Conservation (phyloP, 352 stramenopile species). For the Pythium graminicola region DNA sequence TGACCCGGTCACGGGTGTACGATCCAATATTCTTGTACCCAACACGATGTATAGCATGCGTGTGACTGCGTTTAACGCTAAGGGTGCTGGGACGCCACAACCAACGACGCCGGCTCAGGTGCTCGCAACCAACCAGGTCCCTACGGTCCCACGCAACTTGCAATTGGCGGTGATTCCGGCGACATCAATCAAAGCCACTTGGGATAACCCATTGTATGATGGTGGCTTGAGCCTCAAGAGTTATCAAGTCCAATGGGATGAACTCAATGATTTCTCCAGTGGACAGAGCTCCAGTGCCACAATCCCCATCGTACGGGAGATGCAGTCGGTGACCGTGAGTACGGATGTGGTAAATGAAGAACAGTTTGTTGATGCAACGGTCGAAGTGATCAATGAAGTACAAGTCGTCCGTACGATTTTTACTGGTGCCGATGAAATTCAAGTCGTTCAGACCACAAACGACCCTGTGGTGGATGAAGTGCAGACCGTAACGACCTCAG, state of each 20-base stretch:
- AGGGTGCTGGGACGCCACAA: conserved; percentile 46
- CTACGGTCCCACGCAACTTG: conserved; percentile 53
- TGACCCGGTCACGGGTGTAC: conserved; percentile 90
- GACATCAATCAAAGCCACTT: conserved; percentile 75
- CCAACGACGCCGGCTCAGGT: conserved; percentile 39
- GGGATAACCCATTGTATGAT: conserved; percentile 87
- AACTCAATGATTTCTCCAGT: conserved; percentile 67
- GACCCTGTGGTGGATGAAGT: conserved; percentile 82
- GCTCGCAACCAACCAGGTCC: conserved; percentile 51
- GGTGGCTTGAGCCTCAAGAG: conserved; percentile 80
- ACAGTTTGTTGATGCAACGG: conserved; percentile 89
- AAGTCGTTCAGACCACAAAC: conserved; percentile 77
- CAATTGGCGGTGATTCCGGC: conserved; percentile 43
- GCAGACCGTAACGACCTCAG: conserved; percentile 88
- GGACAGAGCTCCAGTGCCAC: conserved; percentile 60
- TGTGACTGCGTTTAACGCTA: conserved; percentile 72
- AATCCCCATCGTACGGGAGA: conserved; percentile 87
- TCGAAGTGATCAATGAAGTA: conserved; percentile 94
- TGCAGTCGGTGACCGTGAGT: conserved; percentile 81
- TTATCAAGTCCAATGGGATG: conserved; percentile 77
- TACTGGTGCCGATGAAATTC: conserved; percentile 80
- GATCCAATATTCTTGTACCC: conserved; percentile 66
- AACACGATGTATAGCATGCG: conserved; percentile 77
- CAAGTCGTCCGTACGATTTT: conserved; percentile 91
- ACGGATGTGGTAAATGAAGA: conserved; percentile 88